A percentile compares a stretch with the other conserved stretches of the same genome.
These are phyloP conservation scores for Microdochium trichocladiopsis DNA, from an alignment of 2,329 filamentous ascomycete species.

Conservation along the genomic window DNA sequence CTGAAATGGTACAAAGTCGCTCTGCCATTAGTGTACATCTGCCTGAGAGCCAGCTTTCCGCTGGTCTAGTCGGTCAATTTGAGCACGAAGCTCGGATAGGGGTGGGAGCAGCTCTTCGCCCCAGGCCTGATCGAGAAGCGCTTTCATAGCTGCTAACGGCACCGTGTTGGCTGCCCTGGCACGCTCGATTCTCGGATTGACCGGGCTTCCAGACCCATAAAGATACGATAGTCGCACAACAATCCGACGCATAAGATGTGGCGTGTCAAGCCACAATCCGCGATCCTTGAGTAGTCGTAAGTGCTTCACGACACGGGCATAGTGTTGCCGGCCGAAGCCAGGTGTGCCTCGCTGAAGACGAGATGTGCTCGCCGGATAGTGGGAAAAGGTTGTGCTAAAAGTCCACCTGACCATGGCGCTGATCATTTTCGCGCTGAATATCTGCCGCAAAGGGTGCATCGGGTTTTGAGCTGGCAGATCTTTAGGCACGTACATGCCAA, in stretches of 20 bases:
- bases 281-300: constrained; percentile 22
- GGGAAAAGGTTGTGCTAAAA: constrained; percentile 19
- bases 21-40: background rate
- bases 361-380: constrained; percentile 1
- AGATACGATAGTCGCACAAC: constrained; percentile 22
- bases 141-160: constrained; percentile 23
- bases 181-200: constrained; percentile 9
- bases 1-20: background rate
- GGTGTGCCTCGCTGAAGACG: constrained; percentile 2
- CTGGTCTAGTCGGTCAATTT: constrained; percentile 7
- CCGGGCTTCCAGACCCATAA: constrained; percentile 18
- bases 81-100: constrained; percentile 13
- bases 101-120: constrained; percentile 21
- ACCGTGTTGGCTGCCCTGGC: constrained; percentile 17
- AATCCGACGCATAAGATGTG: constrained; percentile 16
- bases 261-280: constrained; percentile 17
- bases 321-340: constrained; percentile 13
- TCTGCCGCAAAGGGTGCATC: constrained; percentile 37
- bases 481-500: constrained; percentile 27
- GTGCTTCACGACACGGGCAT: constrained; percentile 22
- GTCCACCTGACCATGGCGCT: constrained; percentile 35
- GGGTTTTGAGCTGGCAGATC: constrained; percentile 33
- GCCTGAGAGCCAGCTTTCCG: background rate
- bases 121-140: constrained; percentile 29
- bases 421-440: constrained; percentile 35